Evolutionary conservation across 768 basidiomycete genomes (phyloP).

Genomic region (Suillus decipiens): DNA sequence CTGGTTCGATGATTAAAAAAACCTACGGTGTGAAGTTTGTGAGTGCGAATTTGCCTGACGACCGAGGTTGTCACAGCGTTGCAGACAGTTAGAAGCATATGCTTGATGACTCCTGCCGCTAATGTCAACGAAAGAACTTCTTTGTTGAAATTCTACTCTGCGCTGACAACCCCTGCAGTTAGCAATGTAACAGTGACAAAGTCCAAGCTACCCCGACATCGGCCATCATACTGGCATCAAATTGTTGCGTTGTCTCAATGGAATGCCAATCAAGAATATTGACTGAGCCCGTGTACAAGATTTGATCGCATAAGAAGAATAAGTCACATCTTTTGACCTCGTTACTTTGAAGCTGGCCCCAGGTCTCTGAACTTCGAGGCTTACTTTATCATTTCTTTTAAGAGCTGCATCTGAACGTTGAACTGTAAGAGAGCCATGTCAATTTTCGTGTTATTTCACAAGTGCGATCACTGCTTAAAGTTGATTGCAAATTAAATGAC

Average conservation of each 20-base stretch:
- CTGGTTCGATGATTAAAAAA: too few relatives aligned
- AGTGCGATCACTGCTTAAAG: too few relatives aligned
- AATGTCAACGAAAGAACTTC: background rate
- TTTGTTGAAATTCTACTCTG: background rate
- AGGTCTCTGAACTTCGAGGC: background rate
- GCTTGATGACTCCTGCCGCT: background rate
- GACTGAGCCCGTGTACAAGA: background rate
- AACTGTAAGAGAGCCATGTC: background rate
- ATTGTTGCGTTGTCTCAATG: background rate
- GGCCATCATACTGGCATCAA: background rate
- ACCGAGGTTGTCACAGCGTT: background rate
- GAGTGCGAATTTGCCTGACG: background rate
- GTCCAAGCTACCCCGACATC: background rate
- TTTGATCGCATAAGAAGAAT: background rate
- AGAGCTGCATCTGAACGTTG: background rate
- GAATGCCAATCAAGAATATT: background rate
- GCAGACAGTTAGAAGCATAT: too few relatives aligned
- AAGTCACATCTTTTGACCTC: background rate
- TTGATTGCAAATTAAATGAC: background rate
- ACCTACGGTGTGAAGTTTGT: background rate
- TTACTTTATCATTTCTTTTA: background rate
- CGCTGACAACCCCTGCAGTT: background rate
- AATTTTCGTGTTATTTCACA: background rate
- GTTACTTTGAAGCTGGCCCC: background rate
- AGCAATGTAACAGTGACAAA: background rate